These are phyloP conservation scores for Candida argentea DNA, from an alignment of 805 yeast genomes.

Conservation along the genomic window DNA sequence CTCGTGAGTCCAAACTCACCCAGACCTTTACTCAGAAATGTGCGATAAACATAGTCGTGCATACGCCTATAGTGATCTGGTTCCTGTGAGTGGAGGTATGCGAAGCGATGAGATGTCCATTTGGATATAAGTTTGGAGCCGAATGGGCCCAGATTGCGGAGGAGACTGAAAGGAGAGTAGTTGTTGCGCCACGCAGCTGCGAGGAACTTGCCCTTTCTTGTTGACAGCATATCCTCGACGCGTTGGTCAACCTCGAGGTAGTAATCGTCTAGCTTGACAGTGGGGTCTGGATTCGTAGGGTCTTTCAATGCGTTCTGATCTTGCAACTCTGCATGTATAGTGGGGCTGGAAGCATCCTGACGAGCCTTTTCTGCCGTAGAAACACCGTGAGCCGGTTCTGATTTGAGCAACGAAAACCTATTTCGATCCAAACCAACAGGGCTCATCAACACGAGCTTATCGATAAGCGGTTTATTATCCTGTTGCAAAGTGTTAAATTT, in stretches of 20 bases:
- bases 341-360: slow-evolving; percentile 8
- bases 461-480: slow-evolving; percentile 16
- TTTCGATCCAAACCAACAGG: slow-evolving; percentile 36
- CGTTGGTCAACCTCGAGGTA: slow-evolving; percentile 4
- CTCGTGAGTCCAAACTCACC: slow-evolving; percentile 60
- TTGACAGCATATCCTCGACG: slow-evolving; percentile 5
- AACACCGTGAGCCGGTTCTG: slow-evolving; percentile 3
- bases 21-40: slow-evolving; percentile 45
- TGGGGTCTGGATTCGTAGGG: background rate
- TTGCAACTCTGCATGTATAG: slow-evolving; percentile 5
- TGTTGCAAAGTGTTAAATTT: slow-evolving; percentile 23
- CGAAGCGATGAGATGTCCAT: slow-evolving; percentile 43
- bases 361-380: slow-evolving; percentile 3
- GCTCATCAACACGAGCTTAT: slow-evolving; percentile 29
- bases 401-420: slow-evolving; percentile 14
- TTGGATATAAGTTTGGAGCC: slow-evolving; percentile 39
- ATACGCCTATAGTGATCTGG: slow-evolving; percentile 27
- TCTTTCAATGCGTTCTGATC: slow-evolving; percentile 20
- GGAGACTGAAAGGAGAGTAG: slow-evolving; percentile 43
- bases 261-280: slow-evolving; percentile 2
- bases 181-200: slow-evolving; percentile 42
- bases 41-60: slow-evolving; percentile 45
- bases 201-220: slow-evolving; percentile 15
- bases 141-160: slow-evolving; percentile 43
- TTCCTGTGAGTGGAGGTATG: slow-evolving; percentile 28